Conservation (phyloP, 106 monocot genomes). For the Phalaenopsis equestris region DNA sequence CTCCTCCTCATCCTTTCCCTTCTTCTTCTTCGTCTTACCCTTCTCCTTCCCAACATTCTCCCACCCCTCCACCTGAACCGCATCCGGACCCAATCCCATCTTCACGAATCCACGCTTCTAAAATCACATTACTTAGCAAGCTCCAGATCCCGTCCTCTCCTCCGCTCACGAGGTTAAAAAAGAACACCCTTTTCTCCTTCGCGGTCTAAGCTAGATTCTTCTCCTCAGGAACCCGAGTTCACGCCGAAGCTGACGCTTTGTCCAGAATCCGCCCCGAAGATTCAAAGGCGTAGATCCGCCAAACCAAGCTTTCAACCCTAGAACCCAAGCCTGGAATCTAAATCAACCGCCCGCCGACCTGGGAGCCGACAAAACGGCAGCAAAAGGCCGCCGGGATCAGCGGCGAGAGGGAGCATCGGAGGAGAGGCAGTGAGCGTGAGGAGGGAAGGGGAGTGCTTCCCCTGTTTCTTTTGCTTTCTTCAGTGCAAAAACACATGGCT, state of each 20-base stretch:
- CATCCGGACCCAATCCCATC: slow-evolving; percentile 41
- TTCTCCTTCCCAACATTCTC: slow-evolving; percentile 13
- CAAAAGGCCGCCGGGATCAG: neutral
- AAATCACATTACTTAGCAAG: neutral
- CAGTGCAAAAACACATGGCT: too few relatives aligned
- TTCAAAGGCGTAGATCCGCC: neutral
- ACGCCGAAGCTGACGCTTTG: neutral
- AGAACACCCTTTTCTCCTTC: neutral
- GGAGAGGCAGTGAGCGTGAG: neutral
- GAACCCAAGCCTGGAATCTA: neutral
- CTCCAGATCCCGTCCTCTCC: slow-evolving; percentile 1
- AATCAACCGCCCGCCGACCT: neutral
- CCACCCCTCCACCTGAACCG: slow-evolving; percentile 20
- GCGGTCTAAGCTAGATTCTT: neutral
- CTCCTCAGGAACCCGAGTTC: neutral
- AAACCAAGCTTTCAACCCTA: neutral
- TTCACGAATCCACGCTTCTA: slow-evolving; percentile 2
- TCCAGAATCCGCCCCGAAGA: neutral
- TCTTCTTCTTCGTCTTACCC: slow-evolving; percentile 21
- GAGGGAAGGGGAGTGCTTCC: neutral
- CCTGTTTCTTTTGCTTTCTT: too few relatives aligned
- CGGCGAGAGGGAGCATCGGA: neutral
- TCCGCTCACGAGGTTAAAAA: neutral
- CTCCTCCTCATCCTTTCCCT: slow-evolving; percentile 6
- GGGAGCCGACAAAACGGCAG: neutral